Base-by-base conservation (phyloP, 352 stramenopile genomes). In the Phytophthora quininea region DNA sequence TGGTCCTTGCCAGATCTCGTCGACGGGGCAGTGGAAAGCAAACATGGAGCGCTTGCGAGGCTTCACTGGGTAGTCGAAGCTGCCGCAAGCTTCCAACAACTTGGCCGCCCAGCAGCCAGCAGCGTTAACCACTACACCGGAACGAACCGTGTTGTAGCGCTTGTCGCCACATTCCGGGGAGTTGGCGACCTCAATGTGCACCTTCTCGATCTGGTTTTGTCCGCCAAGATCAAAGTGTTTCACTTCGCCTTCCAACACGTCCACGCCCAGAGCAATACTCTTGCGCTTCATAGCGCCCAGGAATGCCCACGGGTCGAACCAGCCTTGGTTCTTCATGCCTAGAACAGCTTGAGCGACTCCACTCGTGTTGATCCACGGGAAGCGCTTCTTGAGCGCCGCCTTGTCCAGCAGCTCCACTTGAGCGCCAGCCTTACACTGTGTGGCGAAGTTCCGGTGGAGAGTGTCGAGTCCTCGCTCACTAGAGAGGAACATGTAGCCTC, bases 291-390 rank as follows among this genome's bases (percentile, higher is more conserved):
- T 84, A 11, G 85, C 86, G 9, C 67, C 78, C 52, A 96, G 69
- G 64, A 82, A 93, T 3, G 84, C 84, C 88, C 88, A 96, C 4
- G 88, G 88, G 42, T 96, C 88, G 65, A 96, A 96, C 88, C 88
- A 96, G 19, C 88, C 88, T 46, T 94, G 82, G 50, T 93, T 61
- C 43, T 89, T 82, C 24, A 90, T 62, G 8, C 88, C 88, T 14
- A 96, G 64, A 12, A 86, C 80, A 6, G 76, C 88, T 33, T 77
- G 74, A 12, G 79, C 70, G 3, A 96, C 71, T 3, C 79, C 88
- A 3, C 86, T 74, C 29, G 81, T 86, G 45, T 79, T 87, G 11
- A 96, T 84, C 88, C 88, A 96, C 47, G 88, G 86, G 52, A 92
- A 96, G 29, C 79, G 82, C 37, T 74, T 67, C 53, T 77, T 74